Base-by-base conservation (phyloP, 768 basidiomycete species). In the Pleurotus tuber-regium region DNA sequence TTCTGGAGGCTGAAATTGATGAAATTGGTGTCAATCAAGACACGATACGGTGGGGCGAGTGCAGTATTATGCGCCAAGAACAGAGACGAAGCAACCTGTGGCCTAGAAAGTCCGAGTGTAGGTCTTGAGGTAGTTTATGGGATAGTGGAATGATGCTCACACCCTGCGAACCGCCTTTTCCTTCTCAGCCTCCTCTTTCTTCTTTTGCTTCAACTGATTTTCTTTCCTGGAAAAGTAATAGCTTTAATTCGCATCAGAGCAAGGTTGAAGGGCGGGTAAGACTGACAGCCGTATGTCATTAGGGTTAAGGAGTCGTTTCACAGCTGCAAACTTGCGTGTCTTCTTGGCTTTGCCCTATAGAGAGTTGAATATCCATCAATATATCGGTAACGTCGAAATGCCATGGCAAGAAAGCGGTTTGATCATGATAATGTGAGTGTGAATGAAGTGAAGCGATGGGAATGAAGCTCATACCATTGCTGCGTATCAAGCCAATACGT, bases 1-100 rank as follows among this genome's bases (percentile, higher is more conserved):
- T 98, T 99, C 73, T 99, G 97, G 43, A 99, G 78, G 58, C 88
- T 92, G 66, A 98, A 96, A 66, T 98, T 98, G 78, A 99, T 99
- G 60, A 99, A 98, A 67, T 99, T 99, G 65, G 97, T 99, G 69
- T 99, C 97, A 54, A 99, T 92, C 31, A 99, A 82, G 23, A 99
- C 92, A 16, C 96, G 85, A 65, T 98, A 99, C 2, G 97, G 97
- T 0, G 97, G 97, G 0, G 92, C 95, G 41, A 99, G 88, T 16
- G 97, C 88, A 18, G 89, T 86, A 67, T 99, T 98, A 67, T 98
- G 97, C 3, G 89, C 85, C 35, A 99, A 77, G 76, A 98, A 98
- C 59, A 98, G 76, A 16, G 94, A 92, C 25, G 93, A 89, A n/a
- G 94, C 84, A 36, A 88, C 77, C 63, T 91, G 88, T 3, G 89